These are phyloP conservation scores for Pistacia atlantica DNA, from an alignment of 345 rosid species.

Conservation along the genomic window DNA sequence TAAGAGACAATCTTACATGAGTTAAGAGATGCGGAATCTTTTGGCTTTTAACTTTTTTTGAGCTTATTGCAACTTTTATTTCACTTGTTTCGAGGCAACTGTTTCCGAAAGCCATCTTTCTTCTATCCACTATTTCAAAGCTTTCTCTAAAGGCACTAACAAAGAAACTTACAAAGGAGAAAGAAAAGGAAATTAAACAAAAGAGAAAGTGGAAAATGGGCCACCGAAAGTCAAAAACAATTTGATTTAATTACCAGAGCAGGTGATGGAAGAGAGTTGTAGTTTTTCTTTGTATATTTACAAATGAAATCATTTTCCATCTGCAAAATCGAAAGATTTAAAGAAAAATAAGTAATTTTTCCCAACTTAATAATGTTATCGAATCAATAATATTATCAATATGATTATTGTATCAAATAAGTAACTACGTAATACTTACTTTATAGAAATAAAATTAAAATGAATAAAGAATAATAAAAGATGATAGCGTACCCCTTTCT, in stretches of 20 bases:
- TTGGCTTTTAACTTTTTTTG: slow-evolving; percentile 13
- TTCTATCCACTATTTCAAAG: slow-evolving; percentile 18
- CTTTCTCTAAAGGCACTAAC: slow-evolving; percentile 8
- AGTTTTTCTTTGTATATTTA: background rate
- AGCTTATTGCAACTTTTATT: slow-evolving; percentile 26
- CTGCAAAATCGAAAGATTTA: slow-evolving; percentile 27
- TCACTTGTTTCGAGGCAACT: slow-evolving; percentile 35
- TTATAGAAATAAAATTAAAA: background rate
- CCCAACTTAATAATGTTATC: too few relatives aligned
- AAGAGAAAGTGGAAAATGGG: slow-evolving; percentile 7
- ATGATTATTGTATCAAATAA: too few relatives aligned
- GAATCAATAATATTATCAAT: too few relatives aligned
- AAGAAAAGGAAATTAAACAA: slow-evolving; percentile 2
- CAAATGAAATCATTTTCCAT: slow-evolving; percentile 35
- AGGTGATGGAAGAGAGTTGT: background rate
- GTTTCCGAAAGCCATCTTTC: slow-evolving; percentile 24
- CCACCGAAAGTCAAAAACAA: slow-evolving; percentile 17
- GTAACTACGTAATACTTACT: background rate
- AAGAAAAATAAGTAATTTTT: too few relatives aligned
- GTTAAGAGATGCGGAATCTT: slow-evolving; percentile 18
- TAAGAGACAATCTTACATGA: slow-evolving; percentile 19
- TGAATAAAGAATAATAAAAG: background rate
- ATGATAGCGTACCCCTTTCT: slow-evolving; percentile 56
- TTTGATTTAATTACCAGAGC: slow-evolving; percentile 16
- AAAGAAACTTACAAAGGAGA: slow-evolving; percentile 1